A percentile compares a stretch with the other conserved stretches of the same genome.
phyloP scores from a whole-genome alignment of 2,329 filamentous ascomycete species.

The Xylariaceae sp. region DNA sequence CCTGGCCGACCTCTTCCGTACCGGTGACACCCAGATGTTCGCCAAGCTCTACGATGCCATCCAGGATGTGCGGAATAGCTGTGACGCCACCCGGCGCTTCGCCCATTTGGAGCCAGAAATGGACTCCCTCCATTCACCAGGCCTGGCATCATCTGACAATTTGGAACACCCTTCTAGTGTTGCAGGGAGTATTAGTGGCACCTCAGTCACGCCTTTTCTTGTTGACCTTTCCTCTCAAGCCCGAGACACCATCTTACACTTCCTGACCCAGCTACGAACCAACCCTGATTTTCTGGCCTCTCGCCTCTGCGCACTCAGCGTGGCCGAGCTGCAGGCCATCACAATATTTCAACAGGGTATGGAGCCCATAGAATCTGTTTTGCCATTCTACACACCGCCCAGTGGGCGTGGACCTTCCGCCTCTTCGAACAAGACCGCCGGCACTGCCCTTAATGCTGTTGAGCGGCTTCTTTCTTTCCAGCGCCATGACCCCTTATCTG shows the following conservation, averaged over 20 bases:
- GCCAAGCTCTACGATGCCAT: constrained; percentile 72
- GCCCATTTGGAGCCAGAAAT: constrained; percentile 71
- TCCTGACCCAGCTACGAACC: constrained; percentile 77
- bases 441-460: constrained; percentile 60
- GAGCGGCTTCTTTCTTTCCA: constrained; percentile 87
- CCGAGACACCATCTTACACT: constrained; percentile 71
- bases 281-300: constrained; percentile 86
- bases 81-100: constrained; percentile 68
- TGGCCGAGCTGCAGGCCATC: constrained; percentile 73
- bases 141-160: constrained; percentile 49
- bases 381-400: constrained; percentile 45
- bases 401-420: constrained; percentile 45
- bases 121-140: constrained; percentile 55
- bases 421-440: constrained; percentile 45
- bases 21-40: constrained; percentile 77
- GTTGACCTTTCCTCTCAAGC: constrained; percentile 74
- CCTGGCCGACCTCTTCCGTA: constrained; percentile 73
- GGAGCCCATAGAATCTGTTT: constrained; percentile 79
- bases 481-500: constrained; percentile 79
- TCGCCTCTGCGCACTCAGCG: constrained; percentile 72
- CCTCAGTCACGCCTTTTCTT: constrained; percentile 54
- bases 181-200: constrained; percentile 34
- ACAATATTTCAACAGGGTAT: constrained; percentile 75
- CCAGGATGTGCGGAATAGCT: constrained; percentile 75
- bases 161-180: constrained; percentile 47